Conservation (phyloP, 129 eudicot genomes). For the Arctium lappa region DNA sequence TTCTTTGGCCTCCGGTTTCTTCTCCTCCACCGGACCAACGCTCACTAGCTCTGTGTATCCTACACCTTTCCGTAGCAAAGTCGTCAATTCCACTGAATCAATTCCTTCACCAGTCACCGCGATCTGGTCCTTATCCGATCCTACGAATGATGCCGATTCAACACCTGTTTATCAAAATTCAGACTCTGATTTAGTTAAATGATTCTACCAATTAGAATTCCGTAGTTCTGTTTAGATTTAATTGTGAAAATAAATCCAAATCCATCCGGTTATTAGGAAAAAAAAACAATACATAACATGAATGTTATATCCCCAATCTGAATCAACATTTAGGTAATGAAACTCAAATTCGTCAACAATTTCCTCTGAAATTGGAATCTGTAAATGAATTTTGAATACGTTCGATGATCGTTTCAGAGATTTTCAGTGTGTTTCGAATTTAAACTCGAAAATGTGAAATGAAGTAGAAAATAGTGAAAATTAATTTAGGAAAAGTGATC, state of each 20-base stretch:
- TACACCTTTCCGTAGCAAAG: slow-evolving; percentile 11
- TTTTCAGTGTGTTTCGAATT: not conserved
- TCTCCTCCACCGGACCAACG: not conserved
- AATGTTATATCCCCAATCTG: not conserved
- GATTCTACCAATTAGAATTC: not conserved
- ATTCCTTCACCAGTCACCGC: slow-evolving; percentile 39
- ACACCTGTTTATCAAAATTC: slow-evolving; percentile 25
- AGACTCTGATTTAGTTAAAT: not conserved
- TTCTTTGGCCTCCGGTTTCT: not conserved
- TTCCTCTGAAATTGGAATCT: not conserved
- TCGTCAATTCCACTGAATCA: slow-evolving; percentile 20
- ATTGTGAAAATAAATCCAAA: not conserved
- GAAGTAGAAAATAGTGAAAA: not conserved
- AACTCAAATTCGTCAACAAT: not conserved
- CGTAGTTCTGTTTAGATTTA: not conserved
- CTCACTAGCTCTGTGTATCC: slow-evolving; percentile 11
- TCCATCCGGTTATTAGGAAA: not conserved
- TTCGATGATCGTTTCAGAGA: not conserved
- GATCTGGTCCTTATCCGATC: slow-evolving; percentile 28
- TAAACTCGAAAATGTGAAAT: not conserved
- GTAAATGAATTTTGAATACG: not conserved
- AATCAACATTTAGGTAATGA: not conserved
- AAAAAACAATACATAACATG: not conserved
- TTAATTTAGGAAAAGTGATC: not conserved
- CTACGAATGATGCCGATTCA: slow-evolving; percentile 20